These are phyloP conservation scores for Ailanthus altissimus DNA, from an alignment of 345 rosid genomes.

Conservation along the genomic window DNA sequence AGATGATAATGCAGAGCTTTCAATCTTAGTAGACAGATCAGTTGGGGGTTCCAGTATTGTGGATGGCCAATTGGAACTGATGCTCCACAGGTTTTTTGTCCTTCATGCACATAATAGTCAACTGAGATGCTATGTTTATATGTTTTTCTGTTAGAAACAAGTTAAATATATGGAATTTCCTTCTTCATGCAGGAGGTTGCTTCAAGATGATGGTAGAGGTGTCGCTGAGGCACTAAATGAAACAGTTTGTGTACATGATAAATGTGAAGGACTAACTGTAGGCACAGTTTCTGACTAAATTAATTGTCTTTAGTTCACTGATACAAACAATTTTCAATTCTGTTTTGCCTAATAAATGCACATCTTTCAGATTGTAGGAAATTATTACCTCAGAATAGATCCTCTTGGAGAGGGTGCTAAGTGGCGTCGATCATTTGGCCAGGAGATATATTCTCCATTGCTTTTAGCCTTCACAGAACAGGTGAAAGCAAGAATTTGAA, in stretches of 20 bases:
- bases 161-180: not conserved
- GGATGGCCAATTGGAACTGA: slow-evolving; percentile 71
- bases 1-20: slow-evolving; percentile 53
- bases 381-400: slow-evolving; percentile 27
- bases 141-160: not conserved
- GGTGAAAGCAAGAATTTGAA: slow-evolving; percentile 13
- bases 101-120: not conserved
- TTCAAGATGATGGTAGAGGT: slow-evolving; percentile 67
- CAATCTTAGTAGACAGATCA: slow-evolving; percentile 64
- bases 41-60: slow-evolving; percentile 64
- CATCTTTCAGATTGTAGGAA: slow-evolving; percentile 16
- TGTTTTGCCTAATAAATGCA: not conserved
- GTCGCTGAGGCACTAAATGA: slow-evolving; percentile 68
- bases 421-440: slow-evolving; percentile 32
- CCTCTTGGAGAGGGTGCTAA: slow-evolving; percentile 27
- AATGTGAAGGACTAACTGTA: slow-evolving; percentile 68
- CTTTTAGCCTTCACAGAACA: slow-evolving; percentile 29
- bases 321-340: not conserved
- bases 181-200: slow-evolving; percentile 52
- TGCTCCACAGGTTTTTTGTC: slow-evolving; percentile 65
- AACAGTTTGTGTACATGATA: slow-evolving; percentile 49
- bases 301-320: not conserved
- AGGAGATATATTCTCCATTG: slow-evolving; percentile 32
- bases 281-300: slow-evolving; percentile 18
- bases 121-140: not conserved